Evolutionary conservation across 495 filamentous ascomycete genomes (phyloP).

Genomic region (Aspergillus mulundensis): DNA sequence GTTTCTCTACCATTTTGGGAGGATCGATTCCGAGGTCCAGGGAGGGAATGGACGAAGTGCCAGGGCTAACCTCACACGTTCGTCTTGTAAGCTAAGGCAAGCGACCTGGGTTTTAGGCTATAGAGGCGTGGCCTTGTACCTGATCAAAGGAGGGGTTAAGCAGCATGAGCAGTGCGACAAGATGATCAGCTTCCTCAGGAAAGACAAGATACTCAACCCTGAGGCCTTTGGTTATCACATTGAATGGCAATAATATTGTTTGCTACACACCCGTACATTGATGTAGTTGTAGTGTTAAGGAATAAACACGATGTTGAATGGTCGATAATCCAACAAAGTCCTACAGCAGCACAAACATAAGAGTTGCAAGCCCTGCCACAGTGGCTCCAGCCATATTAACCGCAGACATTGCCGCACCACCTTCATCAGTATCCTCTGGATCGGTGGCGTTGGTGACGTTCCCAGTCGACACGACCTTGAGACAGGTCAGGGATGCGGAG

Average conservation of each 20-base stretch:
- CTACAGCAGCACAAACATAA: not conserved
- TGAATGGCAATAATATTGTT: not conserved
- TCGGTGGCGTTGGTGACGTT: not conserved
- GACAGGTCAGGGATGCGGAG: slow-evolving; percentile 11
- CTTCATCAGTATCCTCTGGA: not conserved
- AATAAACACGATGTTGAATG: no score
- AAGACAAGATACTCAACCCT: no score
- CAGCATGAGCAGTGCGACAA: no score
- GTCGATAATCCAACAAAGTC: no score
- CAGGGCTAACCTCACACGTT: no score
- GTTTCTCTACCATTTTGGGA: no score
- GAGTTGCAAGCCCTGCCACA: not conserved
- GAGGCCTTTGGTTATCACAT: no score
- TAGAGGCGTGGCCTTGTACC: not conserved
- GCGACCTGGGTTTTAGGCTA: not conserved
- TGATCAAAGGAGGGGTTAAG: not conserved
- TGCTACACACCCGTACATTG: no score
- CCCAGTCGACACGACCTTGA: slow-evolving; percentile 11
- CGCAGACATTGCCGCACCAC: not conserved
- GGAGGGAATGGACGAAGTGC: no score
- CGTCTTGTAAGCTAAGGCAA: no score
- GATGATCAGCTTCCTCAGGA: not conserved
- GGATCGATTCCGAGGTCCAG: no score
- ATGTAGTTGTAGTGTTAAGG: no score
- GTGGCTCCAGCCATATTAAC: not conserved